phyloP scores from a whole-genome alignment of 768 basidiomycete genomes.

The Podaxis mareebaensis region DNA sequence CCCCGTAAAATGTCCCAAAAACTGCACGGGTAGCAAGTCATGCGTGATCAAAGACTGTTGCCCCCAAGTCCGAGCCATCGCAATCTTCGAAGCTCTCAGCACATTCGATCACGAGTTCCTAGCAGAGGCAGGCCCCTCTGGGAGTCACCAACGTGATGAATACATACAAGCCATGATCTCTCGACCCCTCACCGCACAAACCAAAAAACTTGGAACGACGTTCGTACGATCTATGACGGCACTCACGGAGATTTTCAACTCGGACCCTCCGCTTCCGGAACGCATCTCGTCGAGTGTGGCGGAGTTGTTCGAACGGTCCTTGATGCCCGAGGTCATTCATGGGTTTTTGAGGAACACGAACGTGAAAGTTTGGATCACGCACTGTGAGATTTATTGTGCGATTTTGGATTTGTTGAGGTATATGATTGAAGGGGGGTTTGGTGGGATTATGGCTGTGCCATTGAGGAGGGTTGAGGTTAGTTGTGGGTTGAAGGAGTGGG shows the following conservation, averaged over 20 bases:
- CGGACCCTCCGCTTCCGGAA: not conserved
- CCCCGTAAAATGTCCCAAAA: slow-evolving; percentile 21
- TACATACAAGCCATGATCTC: slow-evolving; percentile 18
- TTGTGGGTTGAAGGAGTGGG: slow-evolving; percentile 23
- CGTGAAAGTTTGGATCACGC: slow-evolving; percentile 36
- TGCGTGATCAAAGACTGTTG: slow-evolving; percentile 35
- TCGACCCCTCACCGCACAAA: slow-evolving; percentile 1
- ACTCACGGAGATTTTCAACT: slow-evolving; percentile 6
- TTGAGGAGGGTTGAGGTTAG: slow-evolving; percentile 22
- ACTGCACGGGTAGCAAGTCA: slow-evolving; percentile 27
- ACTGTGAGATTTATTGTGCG: slow-evolving; percentile 31
- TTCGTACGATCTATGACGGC: slow-evolving; percentile 1
- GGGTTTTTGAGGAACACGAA: slow-evolving; percentile 32
- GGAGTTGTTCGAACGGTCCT: slow-evolving; percentile 19
- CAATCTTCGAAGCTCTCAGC: slow-evolving; percentile 33
- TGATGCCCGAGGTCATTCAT: slow-evolving; percentile 33
- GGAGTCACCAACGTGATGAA: slow-evolving; percentile 6
- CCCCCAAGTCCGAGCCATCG: slow-evolving; percentile 29
- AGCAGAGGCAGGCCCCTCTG: slow-evolving; percentile 23
- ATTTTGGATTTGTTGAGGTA: slow-evolving; percentile 29
- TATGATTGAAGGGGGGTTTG: slow-evolving; percentile 19
- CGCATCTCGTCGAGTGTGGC: not conserved
- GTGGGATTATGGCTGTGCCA: slow-evolving; percentile 24
- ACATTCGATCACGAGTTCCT: slow-evolving; percentile 31
- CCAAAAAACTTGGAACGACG: not conserved